Conservation (phyloP, 208 protist species). For the Naegleria lovaniensis region DNA sequence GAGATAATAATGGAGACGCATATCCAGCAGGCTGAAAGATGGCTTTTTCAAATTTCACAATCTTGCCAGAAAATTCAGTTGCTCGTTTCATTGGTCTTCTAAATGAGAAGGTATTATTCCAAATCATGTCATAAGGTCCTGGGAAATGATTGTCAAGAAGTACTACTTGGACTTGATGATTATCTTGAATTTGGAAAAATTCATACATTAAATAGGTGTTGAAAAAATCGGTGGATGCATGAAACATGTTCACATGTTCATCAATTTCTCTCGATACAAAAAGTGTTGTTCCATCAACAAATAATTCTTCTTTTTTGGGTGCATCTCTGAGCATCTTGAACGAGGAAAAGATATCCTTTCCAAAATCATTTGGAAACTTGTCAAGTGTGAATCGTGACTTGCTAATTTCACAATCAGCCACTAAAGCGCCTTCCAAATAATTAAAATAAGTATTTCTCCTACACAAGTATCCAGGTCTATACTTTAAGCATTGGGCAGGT, state of each 20-base stretch:
- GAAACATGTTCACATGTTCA: slow-evolving; percentile 2
- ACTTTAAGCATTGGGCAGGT: background rate
- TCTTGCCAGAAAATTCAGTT: background rate
- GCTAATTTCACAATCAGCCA: background rate
- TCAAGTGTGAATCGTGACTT: background rate
- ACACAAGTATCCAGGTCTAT: slow-evolving; percentile 3
- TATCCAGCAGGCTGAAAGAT: background rate
- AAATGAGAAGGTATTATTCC: background rate
- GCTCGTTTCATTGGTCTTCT: background rate
- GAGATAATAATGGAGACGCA: background rate
- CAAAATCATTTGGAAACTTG: slow-evolving; percentile 4
- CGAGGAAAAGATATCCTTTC: background rate
- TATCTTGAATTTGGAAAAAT: background rate
- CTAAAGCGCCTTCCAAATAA: background rate
- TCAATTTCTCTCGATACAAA: background rate
- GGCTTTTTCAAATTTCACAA: background rate
- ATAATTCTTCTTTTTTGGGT: background rate
- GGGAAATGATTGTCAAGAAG: background rate
- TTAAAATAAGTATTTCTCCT: background rate
- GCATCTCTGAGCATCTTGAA: background rate
- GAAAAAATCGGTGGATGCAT: background rate
- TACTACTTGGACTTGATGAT: background rate
- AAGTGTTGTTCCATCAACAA: background rate
- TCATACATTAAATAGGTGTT: background rate
- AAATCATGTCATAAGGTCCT: background rate